A percentile compares a stretch with the other conserved stretches of the same genome.
phyloP scores from a whole-genome alignment of 768 basidiomycete species.

The Lentinula detonsa region DNA sequence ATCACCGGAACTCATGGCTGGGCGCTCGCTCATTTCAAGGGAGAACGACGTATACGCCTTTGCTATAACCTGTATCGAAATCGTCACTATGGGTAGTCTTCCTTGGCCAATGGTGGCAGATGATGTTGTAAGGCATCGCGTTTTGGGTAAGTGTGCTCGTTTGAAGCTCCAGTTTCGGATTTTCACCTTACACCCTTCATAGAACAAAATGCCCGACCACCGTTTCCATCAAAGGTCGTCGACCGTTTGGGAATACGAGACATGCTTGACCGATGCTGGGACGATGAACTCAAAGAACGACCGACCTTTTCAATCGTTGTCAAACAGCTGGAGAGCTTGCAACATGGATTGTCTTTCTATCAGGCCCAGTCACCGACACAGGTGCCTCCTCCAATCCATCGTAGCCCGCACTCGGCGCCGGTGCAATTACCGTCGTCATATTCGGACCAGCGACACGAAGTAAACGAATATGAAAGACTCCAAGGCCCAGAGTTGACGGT shows the following conservation, averaged over 20 bases:
- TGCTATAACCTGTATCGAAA: conserved; percentile 34
- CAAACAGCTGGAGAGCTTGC: not conserved
- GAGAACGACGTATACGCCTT: conserved; percentile 41
- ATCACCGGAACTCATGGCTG: conserved; percentile 34
- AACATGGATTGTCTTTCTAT: not conserved
- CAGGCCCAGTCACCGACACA: not conserved
- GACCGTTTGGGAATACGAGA: not conserved
- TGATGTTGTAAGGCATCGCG: conserved; percentile 19
- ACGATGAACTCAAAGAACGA: not conserved
- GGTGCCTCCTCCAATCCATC: not conserved
- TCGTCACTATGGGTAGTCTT: conserved; percentile 31
- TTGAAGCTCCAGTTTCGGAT: not conserved
- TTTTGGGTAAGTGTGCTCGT: conserved; percentile 16
- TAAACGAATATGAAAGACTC: not conserved
- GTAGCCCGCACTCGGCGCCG: not conserved
- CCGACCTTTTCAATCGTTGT: not conserved
- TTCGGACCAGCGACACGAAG: not conserved
- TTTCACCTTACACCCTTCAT: not conserved
- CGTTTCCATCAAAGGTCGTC: not conserved
- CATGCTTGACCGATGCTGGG: conserved; percentile 1
- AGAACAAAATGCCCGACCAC: not conserved
- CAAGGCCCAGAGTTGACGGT: not conserved
- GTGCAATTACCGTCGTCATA: not conserved
- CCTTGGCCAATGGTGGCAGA: conserved; percentile 26
- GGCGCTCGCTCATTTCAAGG: conserved; percentile 18